Conservation (phyloP, 2,329 filamentous ascomycete genomes). For the Aureobasidium sp. region DNA sequence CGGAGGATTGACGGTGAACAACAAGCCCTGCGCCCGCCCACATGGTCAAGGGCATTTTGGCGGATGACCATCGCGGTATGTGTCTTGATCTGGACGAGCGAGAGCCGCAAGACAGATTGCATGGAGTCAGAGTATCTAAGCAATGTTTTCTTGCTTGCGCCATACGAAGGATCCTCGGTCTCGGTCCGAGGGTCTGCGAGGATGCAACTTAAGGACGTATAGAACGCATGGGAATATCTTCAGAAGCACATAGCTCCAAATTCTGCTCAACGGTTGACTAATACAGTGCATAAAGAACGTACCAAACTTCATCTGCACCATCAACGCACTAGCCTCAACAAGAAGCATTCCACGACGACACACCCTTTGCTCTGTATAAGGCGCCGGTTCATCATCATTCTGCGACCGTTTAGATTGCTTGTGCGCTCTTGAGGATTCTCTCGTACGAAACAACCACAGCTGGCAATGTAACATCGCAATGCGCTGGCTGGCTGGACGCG, state of each 20-base stretch:
- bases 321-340: not conserved
- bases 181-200: not conserved
- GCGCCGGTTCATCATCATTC: not conserved
- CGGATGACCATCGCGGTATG: not conserved
- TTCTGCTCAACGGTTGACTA: too few relatives aligned
- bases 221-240: not conserved
- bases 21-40: not conserved
- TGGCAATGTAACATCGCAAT: not conserved
- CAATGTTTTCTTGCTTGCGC: not conserved
- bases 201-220: not conserved
- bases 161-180: not conserved
- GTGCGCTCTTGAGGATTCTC: not conserved
- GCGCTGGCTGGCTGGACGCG: not conserved
- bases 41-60: not conserved
- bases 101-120: not conserved
- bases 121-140: not conserved
- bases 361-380: not conserved
- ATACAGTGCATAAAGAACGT: too few relatives aligned
- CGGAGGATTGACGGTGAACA: not conserved
- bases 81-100: not conserved
- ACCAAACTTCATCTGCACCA: too few relatives aligned
- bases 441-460: not conserved
- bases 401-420: slow-evolving; percentile 7
- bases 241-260: too few relatives aligned
- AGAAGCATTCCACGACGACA: slow-evolving; percentile 3